Conservation (phyloP, 768 basidiomycete genomes). For the Russula virescens region DNA sequence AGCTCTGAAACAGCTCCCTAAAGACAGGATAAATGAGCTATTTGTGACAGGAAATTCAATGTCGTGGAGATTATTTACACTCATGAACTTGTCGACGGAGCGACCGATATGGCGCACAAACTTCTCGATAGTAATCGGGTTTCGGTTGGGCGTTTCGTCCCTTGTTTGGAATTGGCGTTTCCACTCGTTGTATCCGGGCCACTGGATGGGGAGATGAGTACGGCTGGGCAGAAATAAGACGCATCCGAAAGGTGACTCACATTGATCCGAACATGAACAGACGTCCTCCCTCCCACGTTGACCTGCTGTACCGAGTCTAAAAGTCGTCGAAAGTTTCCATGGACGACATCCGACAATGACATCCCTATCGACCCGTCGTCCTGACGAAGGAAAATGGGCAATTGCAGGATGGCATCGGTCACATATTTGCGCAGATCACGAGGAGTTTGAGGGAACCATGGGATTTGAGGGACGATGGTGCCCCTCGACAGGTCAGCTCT, state of each 20-base stretch:
- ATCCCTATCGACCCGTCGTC: conserved; percentile 20
- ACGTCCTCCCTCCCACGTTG: conserved; percentile 21
- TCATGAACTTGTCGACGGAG: conserved; percentile 21
- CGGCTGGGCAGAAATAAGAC: background rate
- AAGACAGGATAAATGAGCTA: background rate
- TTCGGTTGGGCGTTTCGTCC: conserved; percentile 21
- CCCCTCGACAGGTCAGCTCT: conserved; percentile 10
- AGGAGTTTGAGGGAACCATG: conserved; percentile 21
- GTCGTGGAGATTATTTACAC: background rate
- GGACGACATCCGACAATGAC: conserved; percentile 19
- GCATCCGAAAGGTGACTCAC: background rate
- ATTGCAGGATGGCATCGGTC: conserved; percentile 17
- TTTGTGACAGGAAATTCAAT: too few species aligned
- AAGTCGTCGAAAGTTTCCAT: conserved; percentile 20
- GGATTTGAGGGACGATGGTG: conserved; percentile 17
- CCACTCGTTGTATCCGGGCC: conserved; percentile 24
- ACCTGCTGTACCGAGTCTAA: conserved; percentile 12
- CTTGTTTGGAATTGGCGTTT: conserved; percentile 25
- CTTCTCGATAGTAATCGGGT: conserved; percentile 21
- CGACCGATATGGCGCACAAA: conserved; percentile 24
- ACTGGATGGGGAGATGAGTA: conserved; percentile 8
- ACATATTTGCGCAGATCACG: conserved; percentile 23
- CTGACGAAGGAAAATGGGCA: conserved; percentile 24
- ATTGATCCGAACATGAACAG: conserved; percentile 22
- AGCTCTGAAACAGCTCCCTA: conserved; percentile 15